Percentiles rank a stretch among this genome's conserved stretches.
phyloP scores from a whole-genome alignment of 208 protist species.

The Kentomonas sorsogonicus region DNA sequence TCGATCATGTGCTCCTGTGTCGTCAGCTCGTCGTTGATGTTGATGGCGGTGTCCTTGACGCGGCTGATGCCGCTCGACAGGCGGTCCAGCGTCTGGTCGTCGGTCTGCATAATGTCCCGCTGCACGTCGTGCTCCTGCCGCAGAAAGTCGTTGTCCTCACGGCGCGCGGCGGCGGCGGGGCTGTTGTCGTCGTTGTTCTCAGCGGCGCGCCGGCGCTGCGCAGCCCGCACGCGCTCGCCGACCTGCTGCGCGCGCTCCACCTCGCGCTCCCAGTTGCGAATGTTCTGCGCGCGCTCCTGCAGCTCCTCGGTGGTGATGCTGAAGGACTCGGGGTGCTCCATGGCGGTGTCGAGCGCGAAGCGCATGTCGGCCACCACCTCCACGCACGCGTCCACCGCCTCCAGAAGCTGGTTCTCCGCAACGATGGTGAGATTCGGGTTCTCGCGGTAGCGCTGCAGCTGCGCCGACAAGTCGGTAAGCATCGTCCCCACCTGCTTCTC shows the following conservation, averaged over 20 bases:
- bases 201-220: conserved; percentile 35
- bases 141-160: conserved; percentile 67
- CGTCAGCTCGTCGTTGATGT: conserved; percentile 74
- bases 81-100: conserved; percentile 69
- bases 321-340: conserved; percentile 79
- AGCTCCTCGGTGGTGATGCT: conserved; percentile 65
- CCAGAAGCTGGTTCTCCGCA: conserved; percentile 63
- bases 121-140: conserved; percentile 64
- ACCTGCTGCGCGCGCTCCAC: conserved; percentile 58
- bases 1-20: conserved; percentile 75
- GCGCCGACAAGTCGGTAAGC: conserved; percentile 50
- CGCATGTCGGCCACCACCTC: conserved; percentile 79
- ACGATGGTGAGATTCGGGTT: conserved; percentile 48
- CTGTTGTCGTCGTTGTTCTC: conserved; percentile 19
- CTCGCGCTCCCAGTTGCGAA: conserved; percentile 69
- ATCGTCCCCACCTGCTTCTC: conserved; percentile 70
- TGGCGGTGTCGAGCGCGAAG: conserved; percentile 61
- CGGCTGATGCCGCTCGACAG: conserved; percentile 61
- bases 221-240: conserved; percentile 36
- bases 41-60: conserved; percentile 58
- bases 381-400: conserved; percentile 44
- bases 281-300: conserved; percentile 50
- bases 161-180: conserved; percentile 11
- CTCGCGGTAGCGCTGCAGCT: conserved; percentile 52
- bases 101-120: conserved; percentile 43